Base-by-base conservation (phyloP, 352 stramenopile genomes). In the Phytophthora crassamura region DNA sequence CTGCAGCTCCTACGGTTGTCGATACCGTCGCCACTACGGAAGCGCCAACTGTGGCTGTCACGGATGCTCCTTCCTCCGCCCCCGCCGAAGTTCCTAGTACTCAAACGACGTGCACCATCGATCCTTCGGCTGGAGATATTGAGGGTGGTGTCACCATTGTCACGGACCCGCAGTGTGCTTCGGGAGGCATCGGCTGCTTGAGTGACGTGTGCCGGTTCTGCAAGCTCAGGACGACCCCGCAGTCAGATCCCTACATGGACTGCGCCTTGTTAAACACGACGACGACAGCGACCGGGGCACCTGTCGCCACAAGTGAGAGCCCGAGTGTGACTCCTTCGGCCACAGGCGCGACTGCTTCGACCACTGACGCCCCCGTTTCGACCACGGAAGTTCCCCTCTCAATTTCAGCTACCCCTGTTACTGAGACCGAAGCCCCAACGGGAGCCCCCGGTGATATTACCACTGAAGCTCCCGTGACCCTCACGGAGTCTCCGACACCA, bases 151-250 rank as follows among this genome's bases (percentile, higher is more conserved):
- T 82, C 40, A 48, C 41, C 8, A 65, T 80, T 14, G 30, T 75
- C 34, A 67, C 64, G 1, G 75, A 83, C 12, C 12, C 47, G 4
- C 40, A 52, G 9, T 81, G 72, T 36, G 39, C 15, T n/a, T 49
- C 9, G 12, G 72, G 72, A 14, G 75, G 75, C 3, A 10, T 74
- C 25, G 75, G 72, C n/a, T 83, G 75, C 30, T 54, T 80, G 1
- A 62, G 60, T 12, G 45, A 58, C 22, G 48, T 76, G 2, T 83
- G 75, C 33, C 60, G 72, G 38, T 79, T 73, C 57, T 83, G 75
- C 55, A 78, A 83, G 43, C 25, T 57, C n/a, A 57, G 20, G 10
- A 64, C 39, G 22, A 76, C 74, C 0, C 11, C 32, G 0, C 53
- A 64, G 32, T 82, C 71, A 2, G 22, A 59, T 16, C 40, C 72